Conservation (phyloP, 805 yeast species). For the Ogataea degrootiae region DNA sequence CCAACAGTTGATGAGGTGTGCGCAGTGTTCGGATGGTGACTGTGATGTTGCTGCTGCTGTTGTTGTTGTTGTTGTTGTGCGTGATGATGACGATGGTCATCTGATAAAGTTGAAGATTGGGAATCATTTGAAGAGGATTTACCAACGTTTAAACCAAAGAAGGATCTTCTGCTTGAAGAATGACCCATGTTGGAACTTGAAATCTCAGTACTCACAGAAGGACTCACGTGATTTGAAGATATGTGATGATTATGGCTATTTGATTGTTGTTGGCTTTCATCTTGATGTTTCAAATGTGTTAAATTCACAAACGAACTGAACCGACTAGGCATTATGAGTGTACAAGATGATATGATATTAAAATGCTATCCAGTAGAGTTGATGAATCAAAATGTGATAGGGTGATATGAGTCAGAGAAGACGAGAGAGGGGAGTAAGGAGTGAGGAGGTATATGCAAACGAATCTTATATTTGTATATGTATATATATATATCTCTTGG, state of each 20-base stretch:
- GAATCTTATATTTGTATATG: not conserved
- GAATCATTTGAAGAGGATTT: constrained; percentile 28
- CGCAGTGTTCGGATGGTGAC: constrained; percentile 1
- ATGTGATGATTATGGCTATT: not conserved
- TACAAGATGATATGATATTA: not conserved
- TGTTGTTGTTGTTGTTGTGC: constrained; percentile 1
- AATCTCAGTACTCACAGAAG: constrained; percentile 9
- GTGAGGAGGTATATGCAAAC: not conserved
- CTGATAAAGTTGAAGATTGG: constrained; percentile 20
- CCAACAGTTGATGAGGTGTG: not conserved
- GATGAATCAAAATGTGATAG: not conserved
- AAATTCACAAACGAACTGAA: constrained; percentile 22
- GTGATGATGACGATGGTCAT: constrained; percentile 20
- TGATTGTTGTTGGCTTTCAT: constrained; percentile 11
- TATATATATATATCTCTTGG: not conserved
- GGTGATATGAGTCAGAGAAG: not conserved
- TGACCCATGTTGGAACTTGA: constrained; percentile 20
- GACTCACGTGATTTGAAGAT: constrained; percentile 6
- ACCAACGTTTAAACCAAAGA: constrained; percentile 27
- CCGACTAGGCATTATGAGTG: constrained; percentile 26
- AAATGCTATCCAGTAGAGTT: not conserved
- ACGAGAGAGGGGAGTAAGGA: not conserved
- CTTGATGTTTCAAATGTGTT: constrained; percentile 21
- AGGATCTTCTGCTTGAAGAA: constrained; percentile 25
- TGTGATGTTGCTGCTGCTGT: constrained; percentile 1